Evolutionary conservation across 495 filamentous ascomycete genomes (phyloP).

Genomic region (Cenococcum geophilum): DNA sequence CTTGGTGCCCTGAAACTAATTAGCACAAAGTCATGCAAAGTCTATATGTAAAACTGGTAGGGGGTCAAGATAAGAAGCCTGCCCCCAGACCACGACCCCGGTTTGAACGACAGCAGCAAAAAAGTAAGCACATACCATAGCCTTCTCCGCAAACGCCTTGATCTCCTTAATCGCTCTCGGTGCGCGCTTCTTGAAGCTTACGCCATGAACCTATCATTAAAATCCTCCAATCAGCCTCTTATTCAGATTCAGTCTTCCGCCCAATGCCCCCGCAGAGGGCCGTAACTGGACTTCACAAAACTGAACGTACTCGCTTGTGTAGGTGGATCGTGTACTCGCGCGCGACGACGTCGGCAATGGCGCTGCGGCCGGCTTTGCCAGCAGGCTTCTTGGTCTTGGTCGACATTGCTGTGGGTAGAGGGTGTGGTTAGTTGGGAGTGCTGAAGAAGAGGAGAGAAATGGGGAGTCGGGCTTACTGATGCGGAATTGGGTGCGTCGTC

Average conservation of each 20-base stretch:
- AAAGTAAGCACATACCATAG: slow-evolving; percentile 70
- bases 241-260: slow-evolving; percentile 36
- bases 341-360: slow-evolving; percentile 95
- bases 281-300: slow-evolving; percentile 62
- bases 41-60: neutral
- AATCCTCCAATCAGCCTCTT: slow-evolving; percentile 23
- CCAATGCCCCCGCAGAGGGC: slow-evolving; percentile 33
- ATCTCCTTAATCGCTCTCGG: slow-evolving; percentile 99
- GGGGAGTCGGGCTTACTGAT: neutral
- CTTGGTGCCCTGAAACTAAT: slow-evolving; percentile 67
- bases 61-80: neutral
- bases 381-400: slow-evolving; percentile 38
- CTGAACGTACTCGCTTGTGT: slow-evolving; percentile 95
- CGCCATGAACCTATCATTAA: slow-evolving; percentile 73
- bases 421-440: slow-evolving; percentile 8
- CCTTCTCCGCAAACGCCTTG: slow-evolving; percentile 77
- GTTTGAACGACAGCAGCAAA: slow-evolving; percentile 9
- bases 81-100: neutral
- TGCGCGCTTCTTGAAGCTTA: slow-evolving; percentile 99
- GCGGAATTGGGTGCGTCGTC: neutral
- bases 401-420: slow-evolving; percentile 17
- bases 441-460: neutral
- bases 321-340: slow-evolving; percentile 99
- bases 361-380: slow-evolving; percentile 76
- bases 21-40: slow-evolving; percentile 7